Conservation (phyloP, 1,139 yeast species). For the Lodderomyces pseudojiufengensis region DNA sequence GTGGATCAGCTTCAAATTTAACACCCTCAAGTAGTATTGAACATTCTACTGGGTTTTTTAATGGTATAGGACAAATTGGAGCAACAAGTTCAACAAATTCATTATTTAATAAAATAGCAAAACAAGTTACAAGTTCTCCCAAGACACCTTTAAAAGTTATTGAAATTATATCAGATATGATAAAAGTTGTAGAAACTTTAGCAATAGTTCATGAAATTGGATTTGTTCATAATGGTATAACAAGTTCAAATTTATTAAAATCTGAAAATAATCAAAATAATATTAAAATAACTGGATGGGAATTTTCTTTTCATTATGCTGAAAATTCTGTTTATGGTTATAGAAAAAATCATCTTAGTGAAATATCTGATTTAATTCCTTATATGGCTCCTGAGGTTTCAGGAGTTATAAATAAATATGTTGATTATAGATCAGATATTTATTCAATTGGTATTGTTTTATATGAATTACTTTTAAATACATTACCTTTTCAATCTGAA, state of each 20-base stretch:
- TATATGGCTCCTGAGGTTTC: constrained; percentile 53
- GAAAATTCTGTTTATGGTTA: constrained; percentile 41
- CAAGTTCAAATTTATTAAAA: constrained; percentile 34
- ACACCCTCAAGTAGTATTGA: constrained; percentile 9
- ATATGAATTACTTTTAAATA: constrained; percentile 47
- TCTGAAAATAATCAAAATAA: constrained; percentile 23
- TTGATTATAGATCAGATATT: constrained; percentile 50
- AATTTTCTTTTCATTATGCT: constrained; percentile 43
- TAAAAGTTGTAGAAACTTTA: constrained; percentile 33
- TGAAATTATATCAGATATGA: constrained; percentile 31
- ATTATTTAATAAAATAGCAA: constrained; percentile 8
- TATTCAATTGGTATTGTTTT: constrained; percentile 50
- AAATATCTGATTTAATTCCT: constrained; percentile 39
- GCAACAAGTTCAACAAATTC: constrained; percentile 6
- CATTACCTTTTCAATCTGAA: constrained; percentile 42
- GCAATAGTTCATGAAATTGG: constrained; percentile 40
- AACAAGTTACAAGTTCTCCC: constrained; percentile 15
- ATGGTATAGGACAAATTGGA: constrained; percentile 3
- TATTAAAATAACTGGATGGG: constrained; percentile 48
- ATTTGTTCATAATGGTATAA: constrained; percentile 49
- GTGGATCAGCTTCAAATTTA: neutral
- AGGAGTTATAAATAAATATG: constrained; percentile 37
- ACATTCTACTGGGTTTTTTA: constrained; percentile 5
- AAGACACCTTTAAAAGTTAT: constrained; percentile 22
- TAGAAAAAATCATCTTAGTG: constrained; percentile 25